phyloP scores from a whole-genome alignment of 176 grass and related monocot species.

The Cenchrus fungigraminus region DNA sequence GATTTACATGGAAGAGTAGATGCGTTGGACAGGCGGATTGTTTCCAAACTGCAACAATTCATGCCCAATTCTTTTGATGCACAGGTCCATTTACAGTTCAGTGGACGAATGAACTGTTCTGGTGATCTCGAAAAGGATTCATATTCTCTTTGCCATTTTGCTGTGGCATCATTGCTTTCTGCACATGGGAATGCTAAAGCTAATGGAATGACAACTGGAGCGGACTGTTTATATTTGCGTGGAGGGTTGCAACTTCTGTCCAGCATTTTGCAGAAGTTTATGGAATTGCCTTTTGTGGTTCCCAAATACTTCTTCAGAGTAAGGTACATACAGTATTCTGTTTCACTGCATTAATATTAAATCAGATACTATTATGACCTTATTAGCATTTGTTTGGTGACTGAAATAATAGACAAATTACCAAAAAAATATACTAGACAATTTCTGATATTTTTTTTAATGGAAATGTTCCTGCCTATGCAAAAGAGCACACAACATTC shows the following conservation, averaged over 20 bases:
- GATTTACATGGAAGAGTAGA: slow-evolving; percentile 69
- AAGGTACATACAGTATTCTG: slow-evolving; percentile 46
- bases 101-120: slow-evolving; percentile 42
- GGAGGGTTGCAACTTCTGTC: slow-evolving; percentile 62
- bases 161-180: slow-evolving; percentile 52
- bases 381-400: neutral
- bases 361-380: neutral
- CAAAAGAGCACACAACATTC: too few species aligned
- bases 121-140: slow-evolving; percentile 45
- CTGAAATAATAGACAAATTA: neutral
- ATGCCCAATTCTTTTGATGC: slow-evolving; percentile 45
- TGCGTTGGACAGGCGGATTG: slow-evolving; percentile 42
- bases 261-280: slow-evolving; percentile 57
- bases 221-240: slow-evolving; percentile 33
- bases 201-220: slow-evolving; percentile 47
- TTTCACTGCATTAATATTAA: slow-evolving; percentile 14
- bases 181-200: slow-evolving; percentile 47
- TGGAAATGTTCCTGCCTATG: too few species aligned
- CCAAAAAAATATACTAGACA: too few species aligned
- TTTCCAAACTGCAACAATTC: slow-evolving; percentile 52
- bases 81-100: slow-evolving; percentile 35
- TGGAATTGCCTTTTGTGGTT: slow-evolving; percentile 72
- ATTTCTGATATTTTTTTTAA: neutral
- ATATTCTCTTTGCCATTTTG: slow-evolving; percentile 60
- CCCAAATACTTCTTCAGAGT: slow-evolving; percentile 84